Base-by-base conservation (phyloP, 2,329 filamentous ascomycete genomes). In the Penicillium sp. region DNA sequence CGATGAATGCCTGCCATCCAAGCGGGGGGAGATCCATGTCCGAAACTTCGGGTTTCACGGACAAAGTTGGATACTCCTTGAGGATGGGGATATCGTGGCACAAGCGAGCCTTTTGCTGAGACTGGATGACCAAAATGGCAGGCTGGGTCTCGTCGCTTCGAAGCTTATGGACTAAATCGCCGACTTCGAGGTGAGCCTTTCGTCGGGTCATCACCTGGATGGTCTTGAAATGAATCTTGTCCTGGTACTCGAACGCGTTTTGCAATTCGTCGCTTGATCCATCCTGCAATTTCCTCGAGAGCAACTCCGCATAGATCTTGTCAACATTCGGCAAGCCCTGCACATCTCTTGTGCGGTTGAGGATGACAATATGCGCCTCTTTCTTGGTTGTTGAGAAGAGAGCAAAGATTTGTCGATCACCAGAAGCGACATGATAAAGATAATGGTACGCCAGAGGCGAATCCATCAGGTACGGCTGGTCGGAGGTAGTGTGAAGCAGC, bases 321-420 rank as follows among this genome's bases (percentile, higher is more conserved):
- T 91, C 89, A 31, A 96, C 85, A 63, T 98, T 99, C 0, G 95
- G 95, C 66, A 99, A 83, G 34, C 93, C 91, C 69, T 96, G 90
- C 5, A 86, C 84, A 67, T 97, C 93, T 66, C 88, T 89, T 48
- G 85, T 88, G 70, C 89, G 90, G 72, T 95, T 93, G 39, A 96
- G 83, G n/a, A 97, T 89, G 53, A 98, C 83, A 53, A 99, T 86
- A 69, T 96, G 87, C 0, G 93, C 95, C 68, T 95, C 88, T 12
- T 88, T 84, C 63, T 85, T 89, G 0, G 86, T 86, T 0, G 92
- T 94, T 0, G 94, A 98, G 76, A 99, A 96, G 5, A 99, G 75
- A 0, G 92, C 93, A 74, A 97, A 98, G 54, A 99, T 89, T 71
- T 99, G 93, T 38, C 92, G 86, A 59, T 99, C 94, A 3, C 93